Conservation (phyloP, 306 rosid species). For the Oxytropis ochrocephala region DNA sequence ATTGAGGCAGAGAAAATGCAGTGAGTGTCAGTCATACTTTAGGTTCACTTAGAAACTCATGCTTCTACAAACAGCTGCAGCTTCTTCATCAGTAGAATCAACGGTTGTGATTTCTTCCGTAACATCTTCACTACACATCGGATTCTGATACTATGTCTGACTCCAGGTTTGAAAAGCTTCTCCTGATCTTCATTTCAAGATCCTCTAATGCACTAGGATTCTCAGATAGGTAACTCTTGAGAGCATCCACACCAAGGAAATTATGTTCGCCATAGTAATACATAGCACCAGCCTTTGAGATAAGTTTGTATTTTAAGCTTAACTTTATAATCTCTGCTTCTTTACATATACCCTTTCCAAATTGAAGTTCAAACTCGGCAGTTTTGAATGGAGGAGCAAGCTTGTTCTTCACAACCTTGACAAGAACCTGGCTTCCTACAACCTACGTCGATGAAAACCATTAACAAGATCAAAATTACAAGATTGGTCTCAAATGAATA, state of each 20-base stretch:
- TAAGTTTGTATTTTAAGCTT: conserved; percentile 54
- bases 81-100: conserved; percentile 68
- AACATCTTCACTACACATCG: conserved; percentile 24
- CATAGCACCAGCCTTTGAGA: conserved; percentile 43
- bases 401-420: conserved; percentile 93
- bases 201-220: conserved; percentile 46
- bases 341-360: conserved; percentile 78
- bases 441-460: conserved; percentile 36
- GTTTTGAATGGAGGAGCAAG: conserved; percentile 87
- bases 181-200: conserved; percentile 53
- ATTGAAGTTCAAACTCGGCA: conserved; percentile 79
- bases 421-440: conserved; percentile 72
- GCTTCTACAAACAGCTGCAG: conserved; percentile 42
- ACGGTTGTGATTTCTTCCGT: conserved; percentile 40
- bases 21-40: background rate
- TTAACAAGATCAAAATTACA: background rate
- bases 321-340: conserved; percentile 60
- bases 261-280: conserved; percentile 38
- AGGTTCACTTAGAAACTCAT: conserved; percentile 20
- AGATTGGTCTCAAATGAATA: background rate
- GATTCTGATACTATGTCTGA: conserved; percentile 28
- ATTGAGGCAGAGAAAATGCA: background rate
- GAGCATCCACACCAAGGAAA: conserved; percentile 61
- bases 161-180: conserved; percentile 39
- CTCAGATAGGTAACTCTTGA: conserved; percentile 54